Conservation (phyloP, 2,329 filamentous ascomycete species). For the Diaporthe sp. region DNA sequence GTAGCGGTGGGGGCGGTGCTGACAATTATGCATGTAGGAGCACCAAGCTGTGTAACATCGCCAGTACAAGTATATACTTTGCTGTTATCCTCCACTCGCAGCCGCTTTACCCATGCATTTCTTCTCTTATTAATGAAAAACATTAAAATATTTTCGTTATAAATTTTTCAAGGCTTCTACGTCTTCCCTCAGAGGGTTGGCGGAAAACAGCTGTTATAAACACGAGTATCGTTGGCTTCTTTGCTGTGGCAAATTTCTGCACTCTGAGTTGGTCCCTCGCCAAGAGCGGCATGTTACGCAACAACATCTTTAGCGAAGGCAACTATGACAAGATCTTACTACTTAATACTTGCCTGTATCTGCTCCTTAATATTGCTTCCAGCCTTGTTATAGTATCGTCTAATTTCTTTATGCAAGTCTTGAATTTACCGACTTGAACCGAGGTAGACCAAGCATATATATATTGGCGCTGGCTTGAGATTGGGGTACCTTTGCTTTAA, state of each 20-base stretch:
- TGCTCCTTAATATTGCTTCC: slow-evolving; percentile 58
- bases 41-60: no score
- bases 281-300: not conserved
- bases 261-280: not conserved
- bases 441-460: slow-evolving; percentile 62
- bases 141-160: no score
- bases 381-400: slow-evolving; percentile 56
- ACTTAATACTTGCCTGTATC: slow-evolving; percentile 48
- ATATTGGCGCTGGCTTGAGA: slow-evolving; percentile 51
- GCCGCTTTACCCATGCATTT: no score
- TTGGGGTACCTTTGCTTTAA: slow-evolving; percentile 54
- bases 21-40: no score
- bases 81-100: no score
- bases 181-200: not conserved
- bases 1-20: no score
- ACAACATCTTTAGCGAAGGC: slow-evolving; percentile 29
- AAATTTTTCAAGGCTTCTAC: no score
- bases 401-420: slow-evolving; percentile 63
- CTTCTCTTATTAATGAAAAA: no score
- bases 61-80: no score
- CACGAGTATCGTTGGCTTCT: not conserved
- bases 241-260: not conserved
- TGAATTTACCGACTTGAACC: slow-evolving; percentile 58
- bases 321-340: slow-evolving; percentile 30
- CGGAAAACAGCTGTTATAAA: not conserved